Evolutionary conservation across 1,284 basidiomycete species (phyloP), one percentile per base, ranked within the genome.

Genomic region (Rhodotorula sp.): DNA sequence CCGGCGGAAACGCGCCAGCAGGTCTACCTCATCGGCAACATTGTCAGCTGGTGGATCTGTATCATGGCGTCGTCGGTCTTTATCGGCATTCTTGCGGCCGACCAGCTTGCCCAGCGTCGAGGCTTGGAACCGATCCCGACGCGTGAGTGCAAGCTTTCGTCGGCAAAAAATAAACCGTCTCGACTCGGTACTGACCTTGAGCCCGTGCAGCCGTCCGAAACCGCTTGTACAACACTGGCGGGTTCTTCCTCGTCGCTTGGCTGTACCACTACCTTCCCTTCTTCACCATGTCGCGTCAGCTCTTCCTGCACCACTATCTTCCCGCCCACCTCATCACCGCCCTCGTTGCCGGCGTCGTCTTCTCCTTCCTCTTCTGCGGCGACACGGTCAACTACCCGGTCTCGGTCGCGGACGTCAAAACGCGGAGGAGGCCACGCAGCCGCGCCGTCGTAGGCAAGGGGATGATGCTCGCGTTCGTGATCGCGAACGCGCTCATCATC

Each of bases 231-330:
- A 95, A 97, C 81, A 93, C 93, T 64, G 88, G 91, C 30, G 93
- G 95, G 48, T 97, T 98, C 85, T 98, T 99, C 86, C 82, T 94
- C 63, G 83, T 93, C 51, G 87, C 95, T 17, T 99, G 96, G 96
- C 89, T 87, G 12, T 91, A 91, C 73, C 96, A 99, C 82, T 99
- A 97, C 83, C 84, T 92, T 79, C 96, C 96, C 18, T 99, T 99
- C 86, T 99, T 91, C 88, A 85, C 97, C 48, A 97, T 99, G 93
- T 90, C 86, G 78, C 91, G 96, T 65, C 96, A 99, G 80, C 85
- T 95, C 46, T 97, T 97, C 85, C 84, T 99, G 53, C 95, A 99
- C 81, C 95, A 99, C 82, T 99, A 99, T 80, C 88, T 99, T 14
- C 95, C 95, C 8, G 82, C 82, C 24, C 82, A 83, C 80, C 85